phyloP scores from a whole-genome alignment of 2,329 filamentous ascomycete genomes.

The Emydomyces testavorans region DNA sequence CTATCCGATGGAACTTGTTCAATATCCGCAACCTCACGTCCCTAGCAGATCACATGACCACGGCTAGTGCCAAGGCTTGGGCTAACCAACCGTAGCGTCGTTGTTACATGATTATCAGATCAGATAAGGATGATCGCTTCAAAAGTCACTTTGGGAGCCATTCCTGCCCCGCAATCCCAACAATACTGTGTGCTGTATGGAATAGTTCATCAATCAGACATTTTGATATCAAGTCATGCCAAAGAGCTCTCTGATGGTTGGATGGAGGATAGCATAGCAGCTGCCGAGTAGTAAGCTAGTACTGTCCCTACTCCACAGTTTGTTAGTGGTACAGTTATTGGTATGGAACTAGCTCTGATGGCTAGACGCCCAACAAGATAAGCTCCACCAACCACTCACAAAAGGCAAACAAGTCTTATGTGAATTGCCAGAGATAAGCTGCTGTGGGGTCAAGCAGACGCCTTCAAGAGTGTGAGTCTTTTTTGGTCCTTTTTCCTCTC shows the following conservation, averaged over 20 bases:
- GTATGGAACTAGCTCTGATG: too few species aligned
- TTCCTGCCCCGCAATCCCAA: too few species aligned
- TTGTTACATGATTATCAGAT: not conserved
- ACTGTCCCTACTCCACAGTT: too few species aligned
- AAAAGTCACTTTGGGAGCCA: not conserved
- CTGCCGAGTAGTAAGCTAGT: too few species aligned
- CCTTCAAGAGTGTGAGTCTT: not conserved
- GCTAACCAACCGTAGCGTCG: not conserved
- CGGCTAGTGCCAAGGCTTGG: not conserved
- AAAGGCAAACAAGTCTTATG: not conserved
- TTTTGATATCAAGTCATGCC: slow-evolving; percentile 1
- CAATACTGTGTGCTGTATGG: not conserved
- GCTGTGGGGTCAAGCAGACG: not conserved
- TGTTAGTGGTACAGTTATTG: too few species aligned
- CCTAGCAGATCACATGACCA: too few species aligned
- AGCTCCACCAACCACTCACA: not conserved
- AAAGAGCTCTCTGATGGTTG: not conserved
- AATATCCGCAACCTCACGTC: too few species aligned
- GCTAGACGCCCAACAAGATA: slow-evolving; percentile 4
- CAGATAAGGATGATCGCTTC: not conserved
- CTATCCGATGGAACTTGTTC: too few species aligned
- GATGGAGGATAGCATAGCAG: too few species aligned
- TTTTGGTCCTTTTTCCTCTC: not conserved
- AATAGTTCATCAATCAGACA: slow-evolving; percentile 1
- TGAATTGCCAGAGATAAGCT: not conserved